Percentiles rank a stretch among this genome's conserved stretches.
phyloP scores from a whole-genome alignment of 78 protist genomes.

The Cavenderia fasciculata region DNA sequence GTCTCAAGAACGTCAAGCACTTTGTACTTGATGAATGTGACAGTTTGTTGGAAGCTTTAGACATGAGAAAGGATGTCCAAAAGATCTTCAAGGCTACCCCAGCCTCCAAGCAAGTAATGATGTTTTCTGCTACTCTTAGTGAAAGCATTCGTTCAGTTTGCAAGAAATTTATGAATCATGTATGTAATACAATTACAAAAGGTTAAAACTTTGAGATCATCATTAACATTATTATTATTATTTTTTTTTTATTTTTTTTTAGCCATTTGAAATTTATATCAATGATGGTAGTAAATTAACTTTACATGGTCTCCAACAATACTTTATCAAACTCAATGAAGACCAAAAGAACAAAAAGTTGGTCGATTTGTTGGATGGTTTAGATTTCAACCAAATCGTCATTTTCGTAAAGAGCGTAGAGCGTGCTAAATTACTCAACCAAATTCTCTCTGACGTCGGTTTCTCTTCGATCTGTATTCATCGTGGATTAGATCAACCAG shows the following conservation, averaged over 20 bases:
- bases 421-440: conserved; percentile 89
- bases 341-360: conserved; percentile 95
- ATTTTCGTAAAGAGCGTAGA: conserved; percentile 94
- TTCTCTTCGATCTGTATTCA: conserved; percentile 98
- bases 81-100: conserved; percentile 94
- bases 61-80: conserved; percentile 98
- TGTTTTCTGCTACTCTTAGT: conserved; percentile 99
- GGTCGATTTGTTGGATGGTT: conserved; percentile 95
- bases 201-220: conserved; percentile 2
- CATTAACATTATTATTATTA: background rate
- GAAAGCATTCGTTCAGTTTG: conserved; percentile 87
- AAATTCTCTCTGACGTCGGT: conserved; percentile 85
- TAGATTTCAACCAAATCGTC: conserved; percentile 98
- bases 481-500: conserved; percentile 87
- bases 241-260: background rate
- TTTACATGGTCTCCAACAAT: conserved; percentile 98
- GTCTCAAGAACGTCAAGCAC: conserved; percentile 87
- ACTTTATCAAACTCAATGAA: conserved; percentile 94
- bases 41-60: conserved; percentile 88
- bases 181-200: background rate
- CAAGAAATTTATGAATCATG: conserved; percentile 94
- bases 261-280: conserved; percentile 95
- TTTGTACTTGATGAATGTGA: conserved; percentile 99
- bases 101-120: conserved; percentile 98
- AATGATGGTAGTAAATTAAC: conserved; percentile 96